A percentile compares a stretch with the other conserved stretches of the same genome.
Evolutionary conservation across 2,329 filamentous ascomycete species (phyloP).

Genomic region (Stagonosporopsis vannaccii): DNA sequence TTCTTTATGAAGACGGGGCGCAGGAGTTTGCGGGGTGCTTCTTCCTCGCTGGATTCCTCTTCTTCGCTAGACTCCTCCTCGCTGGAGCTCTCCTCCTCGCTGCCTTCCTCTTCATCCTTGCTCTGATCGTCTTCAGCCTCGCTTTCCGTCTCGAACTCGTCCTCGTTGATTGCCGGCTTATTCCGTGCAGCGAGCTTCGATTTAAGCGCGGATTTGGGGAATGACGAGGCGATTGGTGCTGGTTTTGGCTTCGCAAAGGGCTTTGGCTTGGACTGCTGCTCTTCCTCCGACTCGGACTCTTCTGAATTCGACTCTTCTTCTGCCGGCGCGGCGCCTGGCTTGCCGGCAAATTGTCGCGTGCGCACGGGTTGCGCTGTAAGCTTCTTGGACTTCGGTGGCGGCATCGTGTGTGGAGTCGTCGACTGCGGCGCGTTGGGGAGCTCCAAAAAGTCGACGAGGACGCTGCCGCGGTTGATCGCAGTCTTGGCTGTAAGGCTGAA

Average conservation of each 20-base stretch:
- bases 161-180: slow-evolving; percentile 50
- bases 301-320: slow-evolving; percentile 52
- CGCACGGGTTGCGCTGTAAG: slow-evolving; percentile 92
- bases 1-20: slow-evolving; percentile 74
- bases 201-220: slow-evolving; percentile 54
- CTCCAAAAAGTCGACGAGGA: slow-evolving; percentile 15
- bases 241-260: slow-evolving; percentile 45
- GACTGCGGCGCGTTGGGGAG: slow-evolving; percentile 1
- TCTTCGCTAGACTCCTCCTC: slow-evolving; percentile 51
- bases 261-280: slow-evolving; percentile 56
- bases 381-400: slow-evolving; percentile 67
- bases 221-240: slow-evolving; percentile 55
- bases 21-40: slow-evolving; percentile 63
- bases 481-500: slow-evolving; percentile 17
- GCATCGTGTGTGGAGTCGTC: slow-evolving; percentile 49
- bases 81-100: slow-evolving; percentile 27
- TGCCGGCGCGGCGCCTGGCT: slow-evolving; percentile 61
- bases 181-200: slow-evolving; percentile 52
- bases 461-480: slow-evolving; percentile 8
- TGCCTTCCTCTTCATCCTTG: slow-evolving; percentile 20
- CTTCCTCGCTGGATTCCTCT: slow-evolving; percentile 66
- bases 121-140: slow-evolving; percentile 36
- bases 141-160: slow-evolving; percentile 67
- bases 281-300: slow-evolving; percentile 61
- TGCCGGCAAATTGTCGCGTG: slow-evolving; percentile 85